Evolutionary conservation across 2,329 filamentous ascomycete species (phyloP).

Genomic region (Lasiodiplodia sp.): DNA sequence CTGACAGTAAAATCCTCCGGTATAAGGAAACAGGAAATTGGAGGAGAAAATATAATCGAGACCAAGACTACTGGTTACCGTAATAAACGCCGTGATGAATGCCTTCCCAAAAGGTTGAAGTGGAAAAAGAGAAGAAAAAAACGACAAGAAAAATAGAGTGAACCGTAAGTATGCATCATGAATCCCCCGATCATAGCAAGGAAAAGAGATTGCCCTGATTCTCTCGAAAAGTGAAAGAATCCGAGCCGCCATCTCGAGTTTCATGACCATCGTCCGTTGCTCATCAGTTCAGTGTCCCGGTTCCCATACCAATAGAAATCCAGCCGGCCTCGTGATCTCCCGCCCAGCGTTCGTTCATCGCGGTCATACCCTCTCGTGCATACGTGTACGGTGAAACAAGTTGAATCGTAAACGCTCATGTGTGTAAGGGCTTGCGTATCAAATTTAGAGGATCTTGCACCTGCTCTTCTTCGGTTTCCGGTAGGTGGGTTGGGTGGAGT

Average conservation of each 20-base stretch:
- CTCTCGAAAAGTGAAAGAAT: neutral
- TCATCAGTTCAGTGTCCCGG: constrained; percentile 12
- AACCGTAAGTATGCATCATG: constrained; percentile 27
- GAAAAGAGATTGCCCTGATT: constrained; percentile 19
- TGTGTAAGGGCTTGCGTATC: neutral
- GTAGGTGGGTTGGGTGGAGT: constrained; percentile 35
- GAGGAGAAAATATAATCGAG: constrained; percentile 31
- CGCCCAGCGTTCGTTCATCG: constrained; percentile 30
- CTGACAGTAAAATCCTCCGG: constrained; percentile 14
- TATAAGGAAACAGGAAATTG: constrained; percentile 7
- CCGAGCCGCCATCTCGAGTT: constrained; percentile 1
- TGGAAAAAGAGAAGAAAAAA: neutral
- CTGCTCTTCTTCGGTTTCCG: constrained; percentile 49
- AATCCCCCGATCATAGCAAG: constrained; percentile 25
- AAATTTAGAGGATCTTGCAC: constrained; percentile 48
- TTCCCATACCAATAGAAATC: constrained; percentile 13
- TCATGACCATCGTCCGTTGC: constrained; percentile 26
- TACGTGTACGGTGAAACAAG: constrained; percentile 20
- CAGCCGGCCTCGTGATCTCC: constrained; percentile 15
- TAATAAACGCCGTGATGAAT: constrained; percentile 31
- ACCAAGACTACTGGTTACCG: constrained; percentile 10
- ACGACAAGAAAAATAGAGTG: neutral
- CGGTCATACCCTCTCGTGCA: constrained; percentile 20
- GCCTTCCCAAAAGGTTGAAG: constrained; percentile 10
- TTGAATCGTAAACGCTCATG: constrained; percentile 19